Conservation (phyloP, 768 basidiomycete species). For the Suillus hirtellus region DNA sequence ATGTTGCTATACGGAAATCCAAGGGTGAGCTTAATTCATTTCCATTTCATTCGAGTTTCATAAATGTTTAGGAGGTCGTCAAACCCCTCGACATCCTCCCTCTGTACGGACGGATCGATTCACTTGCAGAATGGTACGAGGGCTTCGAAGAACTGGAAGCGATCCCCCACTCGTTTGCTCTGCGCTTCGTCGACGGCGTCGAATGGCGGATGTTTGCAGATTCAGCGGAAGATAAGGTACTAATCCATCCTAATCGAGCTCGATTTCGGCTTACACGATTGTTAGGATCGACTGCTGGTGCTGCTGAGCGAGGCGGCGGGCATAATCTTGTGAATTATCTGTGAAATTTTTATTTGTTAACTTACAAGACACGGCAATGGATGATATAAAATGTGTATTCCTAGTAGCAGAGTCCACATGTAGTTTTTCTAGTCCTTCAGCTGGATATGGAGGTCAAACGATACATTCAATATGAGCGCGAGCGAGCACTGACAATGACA, state of each 20-base stretch:
- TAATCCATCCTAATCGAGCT: background rate
- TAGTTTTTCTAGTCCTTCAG: background rate
- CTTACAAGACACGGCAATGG: background rate
- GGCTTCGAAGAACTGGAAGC: conserved; percentile 68
- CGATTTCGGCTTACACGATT: background rate
- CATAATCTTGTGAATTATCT: conserved; percentile 26
- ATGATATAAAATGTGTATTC: background rate
- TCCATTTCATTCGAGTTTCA: conserved; percentile 1
- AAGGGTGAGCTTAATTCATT: conserved; percentile 38
- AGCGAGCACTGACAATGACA: background rate
- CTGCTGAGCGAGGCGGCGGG: conserved; percentile 32
- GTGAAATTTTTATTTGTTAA: conserved; percentile 10
- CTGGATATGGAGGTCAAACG: background rate
- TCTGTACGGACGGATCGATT: conserved; percentile 46
- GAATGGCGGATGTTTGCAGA: conserved; percentile 64
- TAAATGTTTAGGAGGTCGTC: conserved; percentile 28
- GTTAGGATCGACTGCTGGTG: conserved; percentile 28
- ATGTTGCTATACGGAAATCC: conserved; percentile 53
- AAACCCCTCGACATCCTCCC: conserved; percentile 37
- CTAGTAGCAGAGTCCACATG: background rate
- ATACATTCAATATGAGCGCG: background rate
- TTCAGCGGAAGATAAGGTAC: conserved; percentile 62
- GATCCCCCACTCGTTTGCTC: conserved; percentile 65
- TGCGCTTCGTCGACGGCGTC: conserved; percentile 54
- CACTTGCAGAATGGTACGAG: conserved; percentile 61